Percentiles rank a stretch among this genome's conserved stretches.
These are phyloP conservation scores for Yamadazyma aaseri DNA, from an alignment of 1,139 yeast genomes.

Conservation along the genomic window DNA sequence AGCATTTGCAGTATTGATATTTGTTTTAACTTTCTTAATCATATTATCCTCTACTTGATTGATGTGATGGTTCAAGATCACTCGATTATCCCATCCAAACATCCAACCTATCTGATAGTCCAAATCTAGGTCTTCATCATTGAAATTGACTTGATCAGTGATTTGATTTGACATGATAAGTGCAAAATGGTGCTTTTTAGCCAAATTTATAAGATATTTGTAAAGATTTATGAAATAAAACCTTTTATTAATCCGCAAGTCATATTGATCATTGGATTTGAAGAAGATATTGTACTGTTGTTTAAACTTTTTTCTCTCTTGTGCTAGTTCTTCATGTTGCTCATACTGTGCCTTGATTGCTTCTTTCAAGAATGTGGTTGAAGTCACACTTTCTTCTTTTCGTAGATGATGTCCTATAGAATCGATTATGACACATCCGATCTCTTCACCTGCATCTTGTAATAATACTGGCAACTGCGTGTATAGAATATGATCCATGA, in stretches of 20 bases:
- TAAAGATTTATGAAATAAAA: constrained; percentile 47
- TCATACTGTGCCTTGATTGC: constrained; percentile 24
- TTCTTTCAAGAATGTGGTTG: constrained; percentile 25
- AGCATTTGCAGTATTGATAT: background rate
- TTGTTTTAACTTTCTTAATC: background rate
- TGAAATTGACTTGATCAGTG: constrained; percentile 44
- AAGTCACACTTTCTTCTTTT: constrained; percentile 52
- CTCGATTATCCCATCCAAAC: constrained; percentile 67
- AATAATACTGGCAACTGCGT: constrained; percentile 68
- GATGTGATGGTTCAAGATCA: constrained; percentile 22
- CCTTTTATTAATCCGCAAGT: constrained; percentile 33
- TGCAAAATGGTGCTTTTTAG: constrained; percentile 52
- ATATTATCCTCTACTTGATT: background rate
- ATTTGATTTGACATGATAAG: constrained; percentile 81
- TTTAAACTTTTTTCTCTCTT: constrained; percentile 26
- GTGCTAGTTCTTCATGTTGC: constrained; percentile 13
- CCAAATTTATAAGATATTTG: constrained; percentile 49
- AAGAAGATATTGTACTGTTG: constrained; percentile 26
- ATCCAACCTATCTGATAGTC: constrained; percentile 74
- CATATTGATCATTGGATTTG: constrained; percentile 28
- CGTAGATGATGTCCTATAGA: constrained; percentile 86
- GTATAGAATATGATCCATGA: constrained; percentile 69
- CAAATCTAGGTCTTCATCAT: constrained; percentile 43
- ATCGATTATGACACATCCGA: constrained; percentile 66
- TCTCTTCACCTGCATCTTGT: constrained; percentile 29